A percentile compares a stretch with the other conserved stretches of the same genome.
Conservation (phyloP, 306 rosid species). For the Ammopiptanthus mongolicus region DNA sequence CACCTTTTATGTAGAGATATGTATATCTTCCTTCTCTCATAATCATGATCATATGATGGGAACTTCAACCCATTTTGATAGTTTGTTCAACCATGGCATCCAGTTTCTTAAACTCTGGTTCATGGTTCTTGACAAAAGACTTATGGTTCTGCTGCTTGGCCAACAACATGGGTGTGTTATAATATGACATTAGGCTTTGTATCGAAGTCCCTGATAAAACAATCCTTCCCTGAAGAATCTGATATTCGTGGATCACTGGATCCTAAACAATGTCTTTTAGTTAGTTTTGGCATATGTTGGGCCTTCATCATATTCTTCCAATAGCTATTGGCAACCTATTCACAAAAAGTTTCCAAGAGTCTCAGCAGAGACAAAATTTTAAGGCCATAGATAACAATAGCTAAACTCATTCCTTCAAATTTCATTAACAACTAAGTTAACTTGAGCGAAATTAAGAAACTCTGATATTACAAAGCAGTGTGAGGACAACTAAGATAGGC, state of each 20-base stretch:
- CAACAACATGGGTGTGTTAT: constrained; percentile 36
- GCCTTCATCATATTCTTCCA: constrained; percentile 58
- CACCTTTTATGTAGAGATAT: not conserved
- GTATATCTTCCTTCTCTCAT: not conserved
- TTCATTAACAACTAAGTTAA: not conserved
- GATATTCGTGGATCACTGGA: constrained; percentile 10
- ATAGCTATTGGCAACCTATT: constrained; percentile 31
- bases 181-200: constrained; percentile 38
- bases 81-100: constrained; percentile 9
- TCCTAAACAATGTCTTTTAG: constrained; percentile 36
- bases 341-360: not conserved
- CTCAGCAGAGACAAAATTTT: not conserved
- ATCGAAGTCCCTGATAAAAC: constrained; percentile 43
- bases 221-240: constrained; percentile 17
- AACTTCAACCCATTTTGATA: not conserved
- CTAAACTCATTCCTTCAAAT: not conserved
- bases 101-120: not conserved
- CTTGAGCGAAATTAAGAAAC: not conserved
- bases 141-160: not conserved
- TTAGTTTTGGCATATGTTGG: constrained; percentile 56
- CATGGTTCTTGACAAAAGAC: not conserved
- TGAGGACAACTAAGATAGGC: no score
- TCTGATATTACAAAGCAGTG: no score
- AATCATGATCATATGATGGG: not conserved
- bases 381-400: not conserved